Evolutionary conservation across 2,329 filamentous ascomycete genomes (phyloP), one percentile per base, ranked within the genome.

Genomic region (Ophiostoma novo-ulmi): DNA sequence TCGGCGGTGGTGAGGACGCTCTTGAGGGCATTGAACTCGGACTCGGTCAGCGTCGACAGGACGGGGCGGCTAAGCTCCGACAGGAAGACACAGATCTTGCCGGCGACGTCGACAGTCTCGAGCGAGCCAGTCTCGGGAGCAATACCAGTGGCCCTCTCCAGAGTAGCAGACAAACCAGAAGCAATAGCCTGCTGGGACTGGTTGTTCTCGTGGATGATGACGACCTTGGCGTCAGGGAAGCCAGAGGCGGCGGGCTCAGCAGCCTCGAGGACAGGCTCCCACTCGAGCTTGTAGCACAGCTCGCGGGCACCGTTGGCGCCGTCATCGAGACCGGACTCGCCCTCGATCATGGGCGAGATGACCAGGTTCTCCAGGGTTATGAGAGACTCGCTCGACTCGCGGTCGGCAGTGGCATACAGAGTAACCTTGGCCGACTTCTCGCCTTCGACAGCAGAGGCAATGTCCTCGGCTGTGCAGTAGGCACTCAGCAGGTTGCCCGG

Each of bases 401-500:
- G 6, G 17, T 38, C 22, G 41, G 7, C n/a, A 3, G 22, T 20
- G 26, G 81, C 78, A 7, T 78, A 77, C 80, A 86, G 84, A 52
- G 78, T 75, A 48, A 86, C 80, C 8, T 79, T 78, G 0, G 82
- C 83, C 4, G 74, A 63, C 58, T 31, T 63, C 26, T 63, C 58
- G 26, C 26, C 75, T 2, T 82, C 81, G 65, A 81, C 79, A 13
- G 79, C 78, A 22, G 80, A 73, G 5, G 48, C 35, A 10, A 80
- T 79, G 13, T 74, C 75, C 2, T 75, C 75, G 2, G 80, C 82
- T 0, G 75, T 79, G 1, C 83, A 79, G 65, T 80, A 81, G 1
- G 84, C 83, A 3, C 75, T 69, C 68, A 85, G 83, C 7, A 77
- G 74, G 3, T 74, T 74, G 1, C 79, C 78, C 2, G 77, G 73